Evolutionary conservation across 306 rosid genomes (phyloP).

Genomic region (Corylus heterophylla): DNA sequence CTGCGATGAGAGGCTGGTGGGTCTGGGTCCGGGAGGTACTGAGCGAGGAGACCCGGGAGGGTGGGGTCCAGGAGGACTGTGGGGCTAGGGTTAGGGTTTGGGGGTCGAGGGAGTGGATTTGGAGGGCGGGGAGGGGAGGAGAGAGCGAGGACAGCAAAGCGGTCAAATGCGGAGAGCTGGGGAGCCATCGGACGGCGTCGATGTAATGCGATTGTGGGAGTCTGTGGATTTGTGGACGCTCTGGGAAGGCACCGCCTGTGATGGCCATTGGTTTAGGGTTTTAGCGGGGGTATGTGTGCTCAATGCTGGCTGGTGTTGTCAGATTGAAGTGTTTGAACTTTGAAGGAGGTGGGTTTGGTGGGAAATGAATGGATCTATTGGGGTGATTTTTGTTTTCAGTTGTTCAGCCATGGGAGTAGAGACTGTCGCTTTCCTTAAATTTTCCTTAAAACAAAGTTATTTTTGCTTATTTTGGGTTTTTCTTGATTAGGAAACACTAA

Average conservation of each 20-base stretch:
- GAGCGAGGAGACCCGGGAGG: slow-evolving; percentile 73
- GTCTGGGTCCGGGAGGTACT: slow-evolving; percentile 44
- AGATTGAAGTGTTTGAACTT: background rate
- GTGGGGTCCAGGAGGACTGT: slow-evolving; percentile 50
- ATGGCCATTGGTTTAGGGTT: slow-evolving; percentile 49
- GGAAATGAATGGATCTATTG: background rate
- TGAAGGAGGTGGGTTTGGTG: background rate
- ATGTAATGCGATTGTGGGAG: slow-evolving; percentile 68
- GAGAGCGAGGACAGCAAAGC: slow-evolving; percentile 63
- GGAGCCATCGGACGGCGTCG: slow-evolving; percentile 89
- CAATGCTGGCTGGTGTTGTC: background rate
- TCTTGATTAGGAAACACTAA: too few relatives aligned
- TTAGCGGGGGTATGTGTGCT: slow-evolving; percentile 22
- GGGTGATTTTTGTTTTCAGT: too few relatives aligned
- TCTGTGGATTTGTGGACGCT: slow-evolving; percentile 50
- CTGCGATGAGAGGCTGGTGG: slow-evolving; percentile 56
- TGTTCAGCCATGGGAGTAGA: too few relatives aligned
- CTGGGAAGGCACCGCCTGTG: slow-evolving; percentile 32
- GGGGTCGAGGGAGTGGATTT: slow-evolving; percentile 50
- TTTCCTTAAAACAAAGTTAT: too few relatives aligned
- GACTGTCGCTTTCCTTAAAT: too few relatives aligned
- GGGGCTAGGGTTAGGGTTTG: slow-evolving; percentile 42
- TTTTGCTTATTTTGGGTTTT: too few relatives aligned
- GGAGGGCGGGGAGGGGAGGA: slow-evolving; percentile 61
- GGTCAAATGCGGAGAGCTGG: slow-evolving; percentile 61